phyloP scores from a whole-genome alignment of 768 basidiomycete genomes.

The Tricholoma bakamatsutake region DNA sequence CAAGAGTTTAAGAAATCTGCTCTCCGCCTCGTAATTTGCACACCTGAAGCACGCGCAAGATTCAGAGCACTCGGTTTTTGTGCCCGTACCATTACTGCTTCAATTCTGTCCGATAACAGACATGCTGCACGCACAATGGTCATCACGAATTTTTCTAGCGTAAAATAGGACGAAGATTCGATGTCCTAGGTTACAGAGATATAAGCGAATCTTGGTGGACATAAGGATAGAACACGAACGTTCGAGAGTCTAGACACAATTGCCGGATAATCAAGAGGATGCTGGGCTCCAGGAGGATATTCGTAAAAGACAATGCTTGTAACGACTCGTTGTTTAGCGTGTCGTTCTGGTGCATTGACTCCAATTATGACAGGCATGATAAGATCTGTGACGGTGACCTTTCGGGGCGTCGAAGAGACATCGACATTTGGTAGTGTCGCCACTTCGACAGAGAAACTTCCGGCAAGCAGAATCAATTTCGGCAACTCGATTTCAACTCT shows the following conservation, averaged over 20 bases:
- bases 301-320: slow-evolving; percentile 45
- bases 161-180: slow-evolving; percentile 45
- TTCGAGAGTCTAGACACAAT: slow-evolving; percentile 30
- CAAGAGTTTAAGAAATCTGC: slow-evolving; percentile 15
- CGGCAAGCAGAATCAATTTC: slow-evolving; percentile 49
- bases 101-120: slow-evolving; percentile 24
- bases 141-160: slow-evolving; percentile 54
- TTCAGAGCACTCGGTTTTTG: slow-evolving; percentile 71
- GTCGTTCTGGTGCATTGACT: slow-evolving; percentile 63
- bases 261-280: slow-evolving; percentile 31
- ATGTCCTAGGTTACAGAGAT: slow-evolving; percentile 33
- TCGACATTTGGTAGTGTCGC: slow-evolving; percentile 9
- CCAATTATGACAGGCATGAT: slow-evolving; percentile 56
- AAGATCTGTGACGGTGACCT: slow-evolving; percentile 41
- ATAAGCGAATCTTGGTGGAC: background rate
- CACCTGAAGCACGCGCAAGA: slow-evolving; percentile 58
- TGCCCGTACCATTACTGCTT: slow-evolving; percentile 44
- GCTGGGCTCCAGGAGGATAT: slow-evolving; percentile 10
- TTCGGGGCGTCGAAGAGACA: slow-evolving; percentile 11
- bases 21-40: slow-evolving; percentile 47
- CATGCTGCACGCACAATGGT: slow-evolving; percentile 37
- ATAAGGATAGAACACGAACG: slow-evolving; percentile 14
- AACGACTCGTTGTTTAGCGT: slow-evolving; percentile 57
- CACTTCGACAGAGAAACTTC: slow-evolving; percentile 35
- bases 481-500: slow-evolving; percentile 38